Percentiles rank a stretch among this genome's conserved stretches.
These are phyloP conservation scores for Gossypium raimondii DNA, from an alignment of 345 rosid species.

Conservation along the genomic window DNA sequence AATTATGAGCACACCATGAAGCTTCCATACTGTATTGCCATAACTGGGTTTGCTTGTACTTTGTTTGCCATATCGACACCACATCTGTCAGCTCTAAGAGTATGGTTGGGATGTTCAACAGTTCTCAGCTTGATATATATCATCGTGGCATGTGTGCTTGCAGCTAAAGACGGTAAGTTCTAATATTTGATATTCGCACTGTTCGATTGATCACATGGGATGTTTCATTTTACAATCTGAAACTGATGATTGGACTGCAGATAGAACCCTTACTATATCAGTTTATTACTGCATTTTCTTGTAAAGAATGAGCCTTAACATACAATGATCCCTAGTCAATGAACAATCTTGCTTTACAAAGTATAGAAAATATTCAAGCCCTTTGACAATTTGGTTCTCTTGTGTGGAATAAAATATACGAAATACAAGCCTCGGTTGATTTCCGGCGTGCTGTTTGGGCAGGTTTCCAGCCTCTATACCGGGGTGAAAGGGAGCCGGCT, in stretches of 20 bases:
- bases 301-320: not conserved
- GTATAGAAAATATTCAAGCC: not conserved
- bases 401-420: too few relatives aligned
- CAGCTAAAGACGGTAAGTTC: constrained; percentile 63
- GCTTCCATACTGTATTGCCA: constrained; percentile 51
- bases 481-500: not conserved
- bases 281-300: not conserved
- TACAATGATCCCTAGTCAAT: not conserved
- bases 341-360: constrained; percentile 4
- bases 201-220: not conserved
- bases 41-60: constrained; percentile 49
- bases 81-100: constrained; percentile 74
- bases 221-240: not conserved
- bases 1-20: constrained; percentile 42
- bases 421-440: not conserved
- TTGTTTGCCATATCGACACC: constrained; percentile 80
- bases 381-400: not conserved
- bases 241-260: not conserved
- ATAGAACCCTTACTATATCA: not conserved
- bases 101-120: constrained; percentile 84
- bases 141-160: constrained; percentile 49
- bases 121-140: constrained; percentile 61
- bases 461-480: not conserved
- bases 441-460: not conserved
- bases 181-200: not conserved